Evolutionary conservation across 257 asterid genomes (phyloP), one percentile per base, ranked within the genome.

Genomic region (Solanum chmielewskii): DNA sequence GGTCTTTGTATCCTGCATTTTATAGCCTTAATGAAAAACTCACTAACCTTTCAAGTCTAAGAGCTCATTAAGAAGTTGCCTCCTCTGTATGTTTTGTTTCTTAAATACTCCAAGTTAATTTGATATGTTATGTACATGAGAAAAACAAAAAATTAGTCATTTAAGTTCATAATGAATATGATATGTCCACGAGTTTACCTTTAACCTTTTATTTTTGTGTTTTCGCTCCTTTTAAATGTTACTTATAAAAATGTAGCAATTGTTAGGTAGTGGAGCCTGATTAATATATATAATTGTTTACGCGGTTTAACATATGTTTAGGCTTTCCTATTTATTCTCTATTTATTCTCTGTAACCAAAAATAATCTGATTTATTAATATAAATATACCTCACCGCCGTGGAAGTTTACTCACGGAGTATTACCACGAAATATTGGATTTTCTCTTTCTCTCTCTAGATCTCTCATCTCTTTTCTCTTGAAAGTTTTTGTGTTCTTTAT

Each of bases 41-140:
- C 20, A 71, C 39, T 41, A 35, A 87, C 87, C 87, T 87, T 83
- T 87, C 73, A 83, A 68, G 18, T 87, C 89, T 6, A 87, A 83
- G 62, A 87, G 82, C 14, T 87, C 87, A 83, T 83, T 87, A 68
- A 83, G 87, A 33, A 35, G n/a, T 4, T 82, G 83, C 35, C 89
- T 70, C 18, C 87, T 83, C 42, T 69, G 74, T 10, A 81, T 18
- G 31, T 70, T 70, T 75, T 83, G 35, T 41, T 66, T 80, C 62
- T 83, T 70, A 71, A 87, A 83, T 18, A 8, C 59, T 52, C 27
- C 62, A 83, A 70, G 62, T 71, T 87, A 87, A 68, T 56, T 66
- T 82, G 84, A 27, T 23, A 76, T 25, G 33, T 35, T 33, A 69
- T 31, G 5, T 33, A 49, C 5, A 11, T 11, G 11, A 77, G 21